Percentiles rank a stretch among this genome's conserved stretches.
Conservation (phyloP, 441 rosid species). For the Eutrema salsugineum region DNA sequence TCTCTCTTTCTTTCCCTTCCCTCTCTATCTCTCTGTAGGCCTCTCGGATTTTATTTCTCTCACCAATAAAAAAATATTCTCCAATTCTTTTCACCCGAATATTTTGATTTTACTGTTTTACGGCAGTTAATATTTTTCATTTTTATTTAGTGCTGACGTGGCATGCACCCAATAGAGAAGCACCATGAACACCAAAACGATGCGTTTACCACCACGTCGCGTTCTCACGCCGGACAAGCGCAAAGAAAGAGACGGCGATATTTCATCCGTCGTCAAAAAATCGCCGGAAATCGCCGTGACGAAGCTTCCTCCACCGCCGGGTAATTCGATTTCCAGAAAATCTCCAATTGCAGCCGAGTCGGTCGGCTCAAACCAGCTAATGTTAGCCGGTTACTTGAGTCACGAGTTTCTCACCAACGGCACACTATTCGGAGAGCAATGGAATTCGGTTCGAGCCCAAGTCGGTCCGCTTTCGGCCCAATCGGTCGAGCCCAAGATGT, state of each 20-base stretch:
- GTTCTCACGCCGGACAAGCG: constrained; percentile 60
- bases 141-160: constrained; percentile 50
- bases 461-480: constrained; percentile 1
- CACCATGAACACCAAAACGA: constrained; percentile 74
- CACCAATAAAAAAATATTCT: not conserved
- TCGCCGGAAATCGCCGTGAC: constrained; percentile 18
- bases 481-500: constrained; percentile 6
- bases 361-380: constrained; percentile 41
- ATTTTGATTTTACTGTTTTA: constrained; percentile 10
- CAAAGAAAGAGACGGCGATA: constrained; percentile 49
- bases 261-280: constrained; percentile 23
- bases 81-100: not conserved
- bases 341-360: constrained; percentile 24
- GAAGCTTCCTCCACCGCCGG: constrained; percentile 28
- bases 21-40: not conserved
- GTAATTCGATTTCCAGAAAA: constrained; percentile 1
- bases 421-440: constrained; percentile 59
- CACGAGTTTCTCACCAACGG: constrained; percentile 67
- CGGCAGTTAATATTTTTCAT: constrained; percentile 7
- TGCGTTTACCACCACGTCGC: constrained; percentile 94
- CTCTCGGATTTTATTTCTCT: not conserved
- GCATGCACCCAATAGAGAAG: constrained; percentile 43
- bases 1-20: not conserved
- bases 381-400: constrained; percentile 69
- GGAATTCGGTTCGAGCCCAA: constrained; percentile 42